Base-by-base conservation (phyloP, 1,284 basidiomycete species). In the Pseudozyma sp. region DNA sequence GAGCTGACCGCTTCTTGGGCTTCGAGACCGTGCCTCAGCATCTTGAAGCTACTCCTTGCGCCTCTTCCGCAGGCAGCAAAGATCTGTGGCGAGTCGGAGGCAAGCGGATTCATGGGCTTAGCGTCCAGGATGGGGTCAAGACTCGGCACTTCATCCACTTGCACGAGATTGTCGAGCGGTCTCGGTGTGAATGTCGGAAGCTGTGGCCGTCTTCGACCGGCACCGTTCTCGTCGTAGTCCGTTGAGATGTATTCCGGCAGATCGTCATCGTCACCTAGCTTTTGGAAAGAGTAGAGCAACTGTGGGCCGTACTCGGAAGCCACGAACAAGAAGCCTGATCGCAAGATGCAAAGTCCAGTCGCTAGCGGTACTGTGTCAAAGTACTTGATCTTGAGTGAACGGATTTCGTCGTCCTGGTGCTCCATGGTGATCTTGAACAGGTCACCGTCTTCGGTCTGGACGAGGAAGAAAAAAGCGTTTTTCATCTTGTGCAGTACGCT, bases 401-500 rank as follows among this genome's bases (percentile, higher is more conserved):
- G 58, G 43, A 85, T 74, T 45, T 83, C 80, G 44, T 84, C 83
- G 21, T 79, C 82, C n/a, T 83, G 77, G 47, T 85, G 83, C 44
- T 85, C 83, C 52, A 85, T 79, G 5, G 83, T 82, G 36, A 85
- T 67, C 70, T 84, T 84, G 79, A 84, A 85, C 50, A 85, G 59
- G 54, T 85, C 83, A 38, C 83, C 83, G 25, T 81, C 75, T 52
- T 85, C 83, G 11, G 72, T 78, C 64, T 85, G 83, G 12, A 84
- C 60, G 34, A 85, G 73, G 42, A 85, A 72, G 70, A 85, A 85
- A 60, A 85, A 85, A 57, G 79, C 77, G 40, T 74, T 71, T 65
- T 85, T 85, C 81, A 85, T 83, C 52, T 80, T 77, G 74, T 85
- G 83, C 59, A 82, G 62, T 35, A 85, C 83, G 25, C 80, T 82